A percentile compares a stretch with the other conserved stretches of the same genome.
Conservation (phyloP, 2,329 filamentous ascomycete species). For the Beauveria varroae region DNA sequence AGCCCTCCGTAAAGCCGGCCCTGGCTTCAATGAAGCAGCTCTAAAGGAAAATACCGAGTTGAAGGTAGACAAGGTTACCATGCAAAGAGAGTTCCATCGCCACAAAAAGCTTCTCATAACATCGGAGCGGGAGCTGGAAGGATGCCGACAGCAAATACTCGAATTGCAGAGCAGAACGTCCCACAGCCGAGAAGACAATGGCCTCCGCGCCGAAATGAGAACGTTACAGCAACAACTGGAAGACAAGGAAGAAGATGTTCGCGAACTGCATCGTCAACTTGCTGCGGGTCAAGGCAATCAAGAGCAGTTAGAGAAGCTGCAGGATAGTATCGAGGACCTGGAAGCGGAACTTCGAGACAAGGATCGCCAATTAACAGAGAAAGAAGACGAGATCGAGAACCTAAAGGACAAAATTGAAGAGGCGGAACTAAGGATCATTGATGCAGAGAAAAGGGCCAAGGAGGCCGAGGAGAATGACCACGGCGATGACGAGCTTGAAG, state of each 20-base stretch:
- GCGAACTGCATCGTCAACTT: conserved; percentile 53
- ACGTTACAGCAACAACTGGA: conserved; percentile 49
- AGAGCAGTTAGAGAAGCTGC: conserved; percentile 57
- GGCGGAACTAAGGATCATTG: conserved; percentile 51
- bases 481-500: conserved; percentile 42
- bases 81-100: conserved; percentile 78
- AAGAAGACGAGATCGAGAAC: conserved; percentile 66
- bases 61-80: conserved; percentile 84
- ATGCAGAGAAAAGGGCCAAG: conserved; percentile 39
- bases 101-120: conserved; percentile 78
- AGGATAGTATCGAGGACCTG: conserved; percentile 67
- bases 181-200: conserved; percentile 65
- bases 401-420: conserved; percentile 49
- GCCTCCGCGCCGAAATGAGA: conserved; percentile 54
- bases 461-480: conserved; percentile 52
- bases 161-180: conserved; percentile 79
- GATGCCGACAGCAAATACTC: conserved; percentile 71
- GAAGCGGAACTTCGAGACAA: conserved; percentile 71
- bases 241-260: conserved; percentile 52
- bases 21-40: conserved; percentile 81
- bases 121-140: conserved; percentile 81
- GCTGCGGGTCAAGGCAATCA: conserved; percentile 48
- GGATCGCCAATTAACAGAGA: conserved; percentile 63
- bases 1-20: conserved; percentile 76
- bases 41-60: conserved; percentile 93